Percentiles rank a stretch among this genome's conserved stretches.
Evolutionary conservation across 352 stramenopile genomes (phyloP).

Genomic region (Pythium chondricola): DNA sequence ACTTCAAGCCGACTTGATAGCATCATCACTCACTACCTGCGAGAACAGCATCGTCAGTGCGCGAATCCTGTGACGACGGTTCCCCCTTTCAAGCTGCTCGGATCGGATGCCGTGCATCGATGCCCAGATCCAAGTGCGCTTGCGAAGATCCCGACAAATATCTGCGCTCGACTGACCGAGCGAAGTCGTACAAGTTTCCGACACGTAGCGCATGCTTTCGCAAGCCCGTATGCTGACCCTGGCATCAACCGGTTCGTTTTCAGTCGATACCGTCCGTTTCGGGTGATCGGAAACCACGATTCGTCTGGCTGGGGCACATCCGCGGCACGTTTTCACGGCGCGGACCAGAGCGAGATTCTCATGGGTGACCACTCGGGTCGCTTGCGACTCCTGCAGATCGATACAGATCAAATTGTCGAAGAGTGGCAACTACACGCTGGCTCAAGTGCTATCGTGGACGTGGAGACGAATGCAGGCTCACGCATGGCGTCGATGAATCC

Average conservation of each 20-base stretch:
- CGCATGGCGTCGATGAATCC: conserved; percentile 43
- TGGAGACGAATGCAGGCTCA: conserved; percentile 68
- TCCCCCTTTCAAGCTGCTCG: conserved; percentile 76
- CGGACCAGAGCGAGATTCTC: conserved; percentile 55
- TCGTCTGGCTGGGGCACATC: conserved; percentile 54
- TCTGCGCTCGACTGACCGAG: conserved; percentile 55
- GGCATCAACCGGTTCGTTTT: conserved; percentile 75
- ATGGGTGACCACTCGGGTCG: conserved; percentile 76
- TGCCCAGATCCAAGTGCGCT: conserved; percentile 63
- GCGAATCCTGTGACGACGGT: conserved; percentile 82
- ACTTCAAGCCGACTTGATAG: conserved; percentile 57
- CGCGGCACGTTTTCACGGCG: conserved; percentile 55
- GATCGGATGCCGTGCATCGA: conserved; percentile 43
- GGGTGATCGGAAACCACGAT: conserved; percentile 44
- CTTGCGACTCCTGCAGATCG: conserved; percentile 50
- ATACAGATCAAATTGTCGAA: conserved; percentile 54
- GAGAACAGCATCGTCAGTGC: conserved; percentile 86
- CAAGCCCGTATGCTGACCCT: conserved; percentile 49
- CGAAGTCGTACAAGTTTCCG: conserved; percentile 46
- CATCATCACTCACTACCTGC: conserved; percentile 84
- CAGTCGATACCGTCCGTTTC: conserved; percentile 68
- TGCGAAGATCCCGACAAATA: conserved; percentile 44
- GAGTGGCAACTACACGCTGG: conserved; percentile 70
- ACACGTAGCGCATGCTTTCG: conserved; percentile 31
- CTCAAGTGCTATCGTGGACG: conserved; percentile 57